Base-by-base conservation (phyloP, 306 rosid species). In the Quercus rubra region DNA sequence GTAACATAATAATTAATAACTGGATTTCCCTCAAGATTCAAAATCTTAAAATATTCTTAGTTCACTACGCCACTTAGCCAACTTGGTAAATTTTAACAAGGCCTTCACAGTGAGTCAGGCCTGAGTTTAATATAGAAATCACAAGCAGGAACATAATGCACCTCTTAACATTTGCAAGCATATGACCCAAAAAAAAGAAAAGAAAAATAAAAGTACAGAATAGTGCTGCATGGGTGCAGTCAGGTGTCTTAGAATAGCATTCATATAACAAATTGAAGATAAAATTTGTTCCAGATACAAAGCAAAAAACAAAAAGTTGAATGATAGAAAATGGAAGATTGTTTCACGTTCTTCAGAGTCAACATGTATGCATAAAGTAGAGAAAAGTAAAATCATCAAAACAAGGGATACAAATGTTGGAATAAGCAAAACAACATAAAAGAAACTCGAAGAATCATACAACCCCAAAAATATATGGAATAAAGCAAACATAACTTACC, bases 401-500 rank as follows among this genome's bases (percentile, higher is more conserved):
- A 18, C 71, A 33, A 19, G 21, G 23, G 20, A 14, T 30, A 27
- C 43, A 64, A 31, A 64, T 61, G 46, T 31, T 30, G 71, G 23
- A 5, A 61, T 23, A 61, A 23, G 35, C 30, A 41, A 17, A 14
- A 59, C 23, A 49, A 49, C 54, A 49, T 49, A 46, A 30, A 76
- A 61, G 54, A 71, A n/a, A 33, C 43, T 27, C 25, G 0, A 49
- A 49, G 54, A 3, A 31, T 35, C 4, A 13, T 35, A 43, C 33
- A 27, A 41, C 43, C 14, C 19, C 54, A n/a, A 35, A 57, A 57
- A 67, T 25, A 52, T 66, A 17, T 62, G 21, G 0, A 79, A 63
- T 63, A 55, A 64, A 49, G 41, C 21, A 41, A 23, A 70, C 49
- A 76, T 8, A 85, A 18, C 77, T 59, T 52, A 79, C 84, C 86